Evolutionary conservation across 352 stramenopile genomes (phyloP), one percentile per base, ranked within the genome.

Genomic region (Elongisporangium prolatum): DNA sequence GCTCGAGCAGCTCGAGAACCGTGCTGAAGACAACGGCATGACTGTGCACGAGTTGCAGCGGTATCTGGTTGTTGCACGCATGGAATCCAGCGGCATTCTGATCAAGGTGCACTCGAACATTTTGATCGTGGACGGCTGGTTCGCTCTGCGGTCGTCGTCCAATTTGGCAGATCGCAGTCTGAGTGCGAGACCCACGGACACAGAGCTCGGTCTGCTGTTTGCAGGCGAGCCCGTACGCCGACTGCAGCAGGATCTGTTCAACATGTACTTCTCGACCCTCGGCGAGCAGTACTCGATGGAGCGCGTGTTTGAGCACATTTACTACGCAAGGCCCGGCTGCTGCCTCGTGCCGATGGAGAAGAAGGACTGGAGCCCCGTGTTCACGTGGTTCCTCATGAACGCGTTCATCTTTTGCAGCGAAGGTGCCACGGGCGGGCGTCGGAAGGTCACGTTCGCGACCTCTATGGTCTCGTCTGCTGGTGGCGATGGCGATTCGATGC

Each of bases 41-140:
- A 68, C 69, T 2, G 53, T 61, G 9, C 54, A 78, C 3, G 57
- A 77, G 38, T 54, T 91, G 14, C 67, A 61, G 20, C 54, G 71
- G 28, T 75, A 86, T 38, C 52, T 91, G 11, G 21, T 86, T 2
- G 77, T 89, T 10, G 75, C 69, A 0, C 67, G 74, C 5, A 65
- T 91, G 48, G 68, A 84, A 21, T 55, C 67, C 44, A 61, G 72
- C 37, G 67, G 67, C 17, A 69, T 88, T 38, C 61, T 88, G 10
- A 62, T 91, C 56, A 91, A 91, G 59, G 80, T 91, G 22, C 82
- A 91, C 63, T 91, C 82, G 20, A 91, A 91, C 56, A 86, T 91
- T 34, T 64, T 91, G 37, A 91, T 91, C 64, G 66, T 77, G 21
- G 82, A 91, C 49, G 80, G 82, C n/a, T 64, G 63, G 28, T 89